Conservation (phyloP, 768 basidiomycete genomes). For the Naganishia onofrii region DNA sequence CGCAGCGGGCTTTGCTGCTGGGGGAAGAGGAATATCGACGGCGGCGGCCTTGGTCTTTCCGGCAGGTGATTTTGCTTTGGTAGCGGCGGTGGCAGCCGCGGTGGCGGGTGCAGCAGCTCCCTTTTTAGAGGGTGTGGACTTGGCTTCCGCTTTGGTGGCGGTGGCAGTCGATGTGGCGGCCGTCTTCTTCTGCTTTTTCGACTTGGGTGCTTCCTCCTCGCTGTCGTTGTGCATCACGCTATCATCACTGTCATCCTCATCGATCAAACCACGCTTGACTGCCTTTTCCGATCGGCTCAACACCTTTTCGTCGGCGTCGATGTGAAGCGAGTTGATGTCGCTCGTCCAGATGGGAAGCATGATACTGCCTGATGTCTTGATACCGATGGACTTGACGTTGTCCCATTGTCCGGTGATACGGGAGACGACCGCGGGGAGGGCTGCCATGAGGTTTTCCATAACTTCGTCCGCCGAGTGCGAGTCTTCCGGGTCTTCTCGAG, state of each 20-base stretch:
- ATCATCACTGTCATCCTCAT: slow-evolving; percentile 33
- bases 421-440: slow-evolving; percentile 70
- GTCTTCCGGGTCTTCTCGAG: slow-evolving; percentile 27
- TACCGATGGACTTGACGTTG: slow-evolving; percentile 79
- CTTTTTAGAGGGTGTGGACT: slow-evolving; percentile 23
- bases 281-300: slow-evolving; percentile 30
- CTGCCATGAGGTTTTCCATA: slow-evolving; percentile 70
- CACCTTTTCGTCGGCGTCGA: slow-evolving; percentile 41
- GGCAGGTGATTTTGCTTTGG: slow-evolving; percentile 27
- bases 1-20: background rate
- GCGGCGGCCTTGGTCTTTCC: slow-evolving; percentile 26
- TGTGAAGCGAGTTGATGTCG: slow-evolving; percentile 59
- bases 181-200: slow-evolving; percentile 36
- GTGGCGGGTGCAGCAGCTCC: slow-evolving; percentile 8
- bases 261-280: slow-evolving; percentile 20
- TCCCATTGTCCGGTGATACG: slow-evolving; percentile 79
- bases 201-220: slow-evolving; percentile 38
- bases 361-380: slow-evolving; percentile 82
- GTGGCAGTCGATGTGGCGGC: slow-evolving; percentile 35
- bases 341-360: slow-evolving; percentile 90
- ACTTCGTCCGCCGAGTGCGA: slow-evolving; percentile 72
- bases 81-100: slow-evolving; percentile 21
- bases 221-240: slow-evolving; percentile 29
- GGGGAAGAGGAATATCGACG: slow-evolving; percentile 19
- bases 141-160: slow-evolving; percentile 32